Conservation (phyloP, 2,329 filamentous ascomycete genomes). For the Neofusicoccum sp. region DNA sequence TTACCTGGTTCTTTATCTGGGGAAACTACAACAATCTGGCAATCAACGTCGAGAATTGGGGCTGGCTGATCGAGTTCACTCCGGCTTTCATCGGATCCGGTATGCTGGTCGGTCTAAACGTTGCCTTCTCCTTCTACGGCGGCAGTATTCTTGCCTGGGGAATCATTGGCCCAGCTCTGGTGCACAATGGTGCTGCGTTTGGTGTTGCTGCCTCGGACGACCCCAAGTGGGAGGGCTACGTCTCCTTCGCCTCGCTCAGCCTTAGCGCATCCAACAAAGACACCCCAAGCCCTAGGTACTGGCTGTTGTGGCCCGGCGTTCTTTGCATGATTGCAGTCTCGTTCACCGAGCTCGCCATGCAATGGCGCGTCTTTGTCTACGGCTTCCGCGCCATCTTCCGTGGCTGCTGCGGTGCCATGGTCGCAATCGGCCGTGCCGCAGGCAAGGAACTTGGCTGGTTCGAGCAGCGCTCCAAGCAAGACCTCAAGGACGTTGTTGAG, state of each 20-base stretch:
- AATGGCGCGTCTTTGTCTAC: slow-evolving; percentile 46
- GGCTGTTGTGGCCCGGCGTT: slow-evolving; percentile 54
- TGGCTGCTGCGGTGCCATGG: slow-evolving; percentile 44
- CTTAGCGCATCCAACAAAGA: slow-evolving; percentile 38
- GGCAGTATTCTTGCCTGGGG: slow-evolving; percentile 58
- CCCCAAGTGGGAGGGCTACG: slow-evolving; percentile 45
- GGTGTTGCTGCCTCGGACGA: slow-evolving; percentile 37
- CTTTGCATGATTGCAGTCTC: slow-evolving; percentile 52
- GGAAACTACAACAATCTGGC: slow-evolving; percentile 50
- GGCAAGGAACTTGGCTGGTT: slow-evolving; percentile 48
- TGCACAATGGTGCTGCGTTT: slow-evolving; percentile 52
- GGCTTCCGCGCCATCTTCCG: slow-evolving; percentile 52
- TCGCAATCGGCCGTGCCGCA: slow-evolving; percentile 37
- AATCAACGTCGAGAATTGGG: slow-evolving; percentile 59
- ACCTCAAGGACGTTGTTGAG: slow-evolving; percentile 46
- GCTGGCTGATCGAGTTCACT: slow-evolving; percentile 59
- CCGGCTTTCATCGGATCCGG: slow-evolving; percentile 57
- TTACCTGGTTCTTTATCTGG: slow-evolving; percentile 58
- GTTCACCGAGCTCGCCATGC: slow-evolving; percentile 46
- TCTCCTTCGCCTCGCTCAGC: slow-evolving; percentile 41
- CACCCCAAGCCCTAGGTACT: slow-evolving; percentile 50
- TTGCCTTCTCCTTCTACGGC: slow-evolving; percentile 57
- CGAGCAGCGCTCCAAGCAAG: slow-evolving; percentile 39
- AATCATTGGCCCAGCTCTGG: slow-evolving; percentile 57
- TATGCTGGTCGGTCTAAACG: slow-evolving; percentile 53